Percentiles rank a stretch among this genome's conserved stretches.
Conservation (phyloP, 306 rosid genomes). For the Boehmeria nivea region DNA sequence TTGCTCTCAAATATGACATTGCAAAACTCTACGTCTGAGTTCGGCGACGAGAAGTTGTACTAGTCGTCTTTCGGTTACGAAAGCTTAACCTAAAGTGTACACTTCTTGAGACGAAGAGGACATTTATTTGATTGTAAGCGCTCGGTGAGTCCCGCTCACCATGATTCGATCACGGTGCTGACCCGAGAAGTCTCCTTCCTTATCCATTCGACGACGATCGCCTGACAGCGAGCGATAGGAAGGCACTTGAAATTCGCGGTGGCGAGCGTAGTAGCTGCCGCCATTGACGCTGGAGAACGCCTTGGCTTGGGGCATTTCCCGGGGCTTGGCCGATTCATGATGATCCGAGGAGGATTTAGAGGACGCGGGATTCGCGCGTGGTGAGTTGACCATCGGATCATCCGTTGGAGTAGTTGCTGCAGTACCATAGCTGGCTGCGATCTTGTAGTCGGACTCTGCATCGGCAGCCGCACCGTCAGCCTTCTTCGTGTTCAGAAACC, state of each 20-base stretch:
- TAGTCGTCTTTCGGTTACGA: too few relatives aligned
- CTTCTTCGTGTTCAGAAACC: constrained; percentile 35
- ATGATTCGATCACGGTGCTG: constrained; percentile 4
- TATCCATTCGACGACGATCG: background rate
- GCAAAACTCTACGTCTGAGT: too few relatives aligned
- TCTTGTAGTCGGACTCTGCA: background rate
- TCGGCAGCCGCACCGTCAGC: too few relatives aligned
- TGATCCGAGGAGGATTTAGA: constrained; percentile 1
- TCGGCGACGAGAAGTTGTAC: too few relatives aligned
- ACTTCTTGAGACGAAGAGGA: too few relatives aligned
- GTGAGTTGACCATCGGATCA: background rate
- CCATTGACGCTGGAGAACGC: constrained; percentile 6
- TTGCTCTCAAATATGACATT: too few relatives aligned
- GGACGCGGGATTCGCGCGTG: background rate
- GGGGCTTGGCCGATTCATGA: too few relatives aligned
- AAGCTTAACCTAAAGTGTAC: too few relatives aligned
- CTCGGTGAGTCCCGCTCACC: constrained; percentile 5
- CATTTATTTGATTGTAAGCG: constrained; percentile 8
- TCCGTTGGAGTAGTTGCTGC: background rate
- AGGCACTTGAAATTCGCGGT: constrained; percentile 5
- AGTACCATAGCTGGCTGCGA: too few relatives aligned
- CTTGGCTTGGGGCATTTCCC: constrained; percentile 1
- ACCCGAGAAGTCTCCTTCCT: constrained; percentile 14
- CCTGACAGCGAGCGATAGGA: constrained; percentile 1
- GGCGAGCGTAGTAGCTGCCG: constrained; percentile 4